Conservation (phyloP, 2,329 filamentous ascomycete species). For the Cladosporium sp. region DNA sequence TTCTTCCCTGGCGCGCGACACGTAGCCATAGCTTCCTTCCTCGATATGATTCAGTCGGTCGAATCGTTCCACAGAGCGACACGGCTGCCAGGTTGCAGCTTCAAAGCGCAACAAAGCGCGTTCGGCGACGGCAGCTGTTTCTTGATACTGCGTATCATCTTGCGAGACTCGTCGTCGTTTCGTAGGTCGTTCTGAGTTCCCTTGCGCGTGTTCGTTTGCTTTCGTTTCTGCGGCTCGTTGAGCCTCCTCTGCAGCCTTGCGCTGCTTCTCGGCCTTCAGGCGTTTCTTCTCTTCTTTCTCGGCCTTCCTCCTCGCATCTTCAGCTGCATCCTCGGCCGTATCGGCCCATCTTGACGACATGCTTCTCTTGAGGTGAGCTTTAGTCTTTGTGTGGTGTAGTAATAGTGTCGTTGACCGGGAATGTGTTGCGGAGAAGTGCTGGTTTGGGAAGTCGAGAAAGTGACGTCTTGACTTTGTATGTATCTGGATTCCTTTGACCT, state of each 20-base stretch:
- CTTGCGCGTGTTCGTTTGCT: conserved; percentile 24
- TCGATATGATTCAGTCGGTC: conserved; percentile 95
- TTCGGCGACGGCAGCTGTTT: conserved; percentile 23
- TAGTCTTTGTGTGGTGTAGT: not conserved
- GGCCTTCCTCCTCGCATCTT: conserved; percentile 66
- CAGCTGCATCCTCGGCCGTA: conserved; percentile 72
- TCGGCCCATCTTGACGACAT: conserved; percentile 78
- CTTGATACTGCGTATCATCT: conserved; percentile 16
- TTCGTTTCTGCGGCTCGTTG: conserved; percentile 32
- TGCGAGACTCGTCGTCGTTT: conserved; percentile 59
- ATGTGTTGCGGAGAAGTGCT: conserved; percentile 11
- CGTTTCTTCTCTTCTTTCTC: conserved; percentile 90
- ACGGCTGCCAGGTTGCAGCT: conserved; percentile 62
- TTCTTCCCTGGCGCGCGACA: conserved; percentile 75
- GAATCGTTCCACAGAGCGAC: conserved; percentile 79
- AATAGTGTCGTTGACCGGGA: not conserved
- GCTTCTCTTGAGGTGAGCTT: not conserved
- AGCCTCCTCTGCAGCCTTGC: conserved; percentile 56
- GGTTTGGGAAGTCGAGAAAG: conserved; percentile 4
- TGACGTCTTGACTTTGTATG: conserved; percentile 8
- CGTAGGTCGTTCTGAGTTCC: conserved; percentile 42
- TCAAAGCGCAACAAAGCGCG: conserved; percentile 69
- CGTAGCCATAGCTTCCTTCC: conserved; percentile 94
- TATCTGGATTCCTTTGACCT: not conserved
- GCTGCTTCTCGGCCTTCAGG: conserved; percentile 76